Evolutionary conservation across 208 protist species (phyloP).

Genomic region (Kentomonas sorsogonicus): DNA sequence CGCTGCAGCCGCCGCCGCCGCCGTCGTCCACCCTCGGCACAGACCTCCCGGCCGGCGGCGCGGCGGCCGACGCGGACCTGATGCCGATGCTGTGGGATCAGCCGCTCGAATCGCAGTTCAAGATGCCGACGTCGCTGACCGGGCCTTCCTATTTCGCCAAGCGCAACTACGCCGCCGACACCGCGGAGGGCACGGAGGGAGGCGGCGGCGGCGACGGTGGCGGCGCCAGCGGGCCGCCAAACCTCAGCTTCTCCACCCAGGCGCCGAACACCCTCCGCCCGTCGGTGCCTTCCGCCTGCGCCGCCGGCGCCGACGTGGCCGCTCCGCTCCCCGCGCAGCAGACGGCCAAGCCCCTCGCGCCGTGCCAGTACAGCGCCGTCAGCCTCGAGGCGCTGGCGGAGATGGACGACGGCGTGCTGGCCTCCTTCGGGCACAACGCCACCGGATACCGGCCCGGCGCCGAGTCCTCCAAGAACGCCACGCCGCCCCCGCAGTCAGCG

Average conservation of each 20-base stretch:
- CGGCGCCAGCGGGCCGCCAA: no score
- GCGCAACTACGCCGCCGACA: no score
- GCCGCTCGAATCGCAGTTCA: no score
- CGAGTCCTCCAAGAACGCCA: constrained; percentile 48
- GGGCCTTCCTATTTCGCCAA: no score
- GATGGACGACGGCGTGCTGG: not conserved
- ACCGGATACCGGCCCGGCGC: constrained; percentile 60
- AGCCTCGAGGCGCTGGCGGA: not conserved
- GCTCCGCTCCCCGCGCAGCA: not conserved
- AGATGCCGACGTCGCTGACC: no score
- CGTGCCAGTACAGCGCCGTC: not conserved
- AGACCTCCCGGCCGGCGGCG: not conserved
- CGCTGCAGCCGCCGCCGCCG: no score
- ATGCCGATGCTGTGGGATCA: not conserved
- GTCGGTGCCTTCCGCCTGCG: no score
- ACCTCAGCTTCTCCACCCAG: no score
- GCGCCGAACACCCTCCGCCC: no score
- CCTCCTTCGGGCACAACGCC: constrained; percentile 32
- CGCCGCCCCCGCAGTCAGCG: not conserved
- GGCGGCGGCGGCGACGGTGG: no score
- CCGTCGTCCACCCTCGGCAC: not conserved
- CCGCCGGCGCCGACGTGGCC: not conserved
- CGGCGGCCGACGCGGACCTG: not conserved
- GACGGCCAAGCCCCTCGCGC: not conserved
- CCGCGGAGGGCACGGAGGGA: no score